Evolutionary conservation across 495 filamentous ascomycete species (phyloP).

Genomic region (Terfezia claveryi): DNA sequence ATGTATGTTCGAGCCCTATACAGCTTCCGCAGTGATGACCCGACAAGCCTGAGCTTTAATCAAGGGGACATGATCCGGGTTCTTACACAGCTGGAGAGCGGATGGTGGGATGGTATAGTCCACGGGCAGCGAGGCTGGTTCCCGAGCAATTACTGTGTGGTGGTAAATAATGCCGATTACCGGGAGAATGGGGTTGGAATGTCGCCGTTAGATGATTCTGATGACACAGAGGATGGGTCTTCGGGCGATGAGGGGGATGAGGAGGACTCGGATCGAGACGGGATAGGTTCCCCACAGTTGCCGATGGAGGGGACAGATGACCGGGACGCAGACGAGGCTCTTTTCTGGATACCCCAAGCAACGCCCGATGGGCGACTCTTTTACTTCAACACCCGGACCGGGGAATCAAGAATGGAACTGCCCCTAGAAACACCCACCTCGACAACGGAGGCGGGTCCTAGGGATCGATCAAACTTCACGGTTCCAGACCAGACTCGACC

Average conservation of each 20-base stretch:
- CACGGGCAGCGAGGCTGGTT: slow-evolving; percentile 91
- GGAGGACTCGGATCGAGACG: slow-evolving; percentile 40
- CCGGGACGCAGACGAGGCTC: slow-evolving; percentile 62
- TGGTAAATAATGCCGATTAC: slow-evolving; percentile 55
- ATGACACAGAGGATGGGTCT: slow-evolving; percentile 40
- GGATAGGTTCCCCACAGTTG: slow-evolving; percentile 31
- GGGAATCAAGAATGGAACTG: slow-evolving; percentile 76
- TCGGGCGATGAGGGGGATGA: slow-evolving; percentile 50
- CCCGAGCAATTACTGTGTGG: slow-evolving; percentile 90
- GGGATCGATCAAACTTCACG: slow-evolving; percentile 66
- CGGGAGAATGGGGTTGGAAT: slow-evolving; percentile 20
- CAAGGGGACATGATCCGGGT: slow-evolving; percentile 94
- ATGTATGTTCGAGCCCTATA: slow-evolving; percentile 92
- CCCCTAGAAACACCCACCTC: slow-evolving; percentile 77
- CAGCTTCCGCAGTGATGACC: slow-evolving; percentile 91
- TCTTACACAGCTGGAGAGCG: slow-evolving; percentile 88
- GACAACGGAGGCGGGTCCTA: slow-evolving; percentile 58
- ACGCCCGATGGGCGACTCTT: slow-evolving; percentile 85
- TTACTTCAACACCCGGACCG: slow-evolving; percentile 93
- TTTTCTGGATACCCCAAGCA: slow-evolving; percentile 96
- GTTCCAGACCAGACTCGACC: slow-evolving; percentile 78
- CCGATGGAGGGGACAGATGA: slow-evolving; percentile 46
- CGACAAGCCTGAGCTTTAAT: slow-evolving; percentile 85
- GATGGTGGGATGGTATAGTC: slow-evolving; percentile 98
- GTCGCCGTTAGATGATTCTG: slow-evolving; percentile 22